Evolutionary conservation across 1,284 basidiomycete species (phyloP).

Genomic region (Thecaphora frezii): DNA sequence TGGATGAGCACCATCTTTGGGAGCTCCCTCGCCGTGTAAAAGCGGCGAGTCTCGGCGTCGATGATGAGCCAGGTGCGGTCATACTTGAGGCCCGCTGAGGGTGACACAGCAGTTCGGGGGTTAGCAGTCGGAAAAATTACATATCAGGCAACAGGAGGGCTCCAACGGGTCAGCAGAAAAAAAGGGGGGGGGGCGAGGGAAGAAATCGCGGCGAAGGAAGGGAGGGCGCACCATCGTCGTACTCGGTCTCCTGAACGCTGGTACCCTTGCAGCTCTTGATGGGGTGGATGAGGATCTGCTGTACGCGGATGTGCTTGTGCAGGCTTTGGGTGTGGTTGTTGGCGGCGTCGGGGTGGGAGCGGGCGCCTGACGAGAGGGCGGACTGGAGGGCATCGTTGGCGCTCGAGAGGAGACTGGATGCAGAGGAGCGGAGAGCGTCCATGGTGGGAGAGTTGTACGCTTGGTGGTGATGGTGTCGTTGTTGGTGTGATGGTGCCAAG

Average conservation of each 20-base stretch:
- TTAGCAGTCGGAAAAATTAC: too few species aligned
- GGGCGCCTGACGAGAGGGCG: conserved; percentile 18
- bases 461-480: background rate
- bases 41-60: conserved; percentile 34
- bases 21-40: conserved; percentile 49
- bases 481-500: too few species aligned
- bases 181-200: background rate
- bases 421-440: conserved; percentile 24
- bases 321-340: conserved; percentile 25
- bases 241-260: conserved; percentile 32
- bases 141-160: too few species aligned
- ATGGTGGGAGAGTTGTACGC: too few species aligned
- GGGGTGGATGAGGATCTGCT: conserved; percentile 43
- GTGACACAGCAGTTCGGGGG: too few species aligned
- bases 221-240: conserved; percentile 16
- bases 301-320: conserved; percentile 27
- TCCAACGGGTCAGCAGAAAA: background rate
- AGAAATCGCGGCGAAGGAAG: background rate
- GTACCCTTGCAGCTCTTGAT: conserved; percentile 53
- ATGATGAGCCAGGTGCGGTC: conserved; percentile 55
- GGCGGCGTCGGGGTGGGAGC: conserved; percentile 10
- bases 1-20: conserved; percentile 52
- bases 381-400: conserved; percentile 31
- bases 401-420: conserved; percentile 16
- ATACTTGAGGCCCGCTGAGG: conserved; percentile 31